Base-by-base conservation (phyloP, 2,329 filamentous ascomycete species). In the Drechslerella dactyloides region DNA sequence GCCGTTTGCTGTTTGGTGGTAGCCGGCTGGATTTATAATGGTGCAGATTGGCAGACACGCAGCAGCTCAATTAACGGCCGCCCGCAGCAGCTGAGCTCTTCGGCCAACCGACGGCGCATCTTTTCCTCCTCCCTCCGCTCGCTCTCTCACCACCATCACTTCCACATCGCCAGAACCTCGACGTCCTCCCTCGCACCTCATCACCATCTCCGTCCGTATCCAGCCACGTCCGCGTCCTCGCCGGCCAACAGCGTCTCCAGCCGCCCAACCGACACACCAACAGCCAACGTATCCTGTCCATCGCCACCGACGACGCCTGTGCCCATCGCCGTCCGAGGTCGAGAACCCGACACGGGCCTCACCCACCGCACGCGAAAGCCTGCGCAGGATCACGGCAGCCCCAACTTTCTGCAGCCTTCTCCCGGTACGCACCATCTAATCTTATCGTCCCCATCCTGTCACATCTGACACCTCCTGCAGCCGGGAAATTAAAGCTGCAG, bases 71-170 rank as follows among this genome's bases (percentile, higher is more conserved):
- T 5, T n/a, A 44, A 19, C 44, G 19, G 44, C 44, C 19, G 44
- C 44, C n/a, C 11, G 37, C 37, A 42, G 37, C 44, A 48, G 44
- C 44, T 48, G 44, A 35, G 30, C 37, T 30, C 40, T 56, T 37
- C 30, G 54, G 61, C 61, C 61, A 65, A 65, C 60, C 59, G 59
- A 52, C 53, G 37, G 40, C 52, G 54, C 55, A 57, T 40, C 48
- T 52, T 63, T 55, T 60, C 58, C 40, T 55, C 40, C 35, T 65
- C 24, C 24, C 17, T 35, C 40, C 23, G 13, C 56, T 23, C 5
- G 13, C 11, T n/a, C 56, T 51, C 52, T 33, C 53, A 55, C 56
- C 35, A 53, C 23, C 56, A 23, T 40, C 55, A 48, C 54, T 40
- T 58, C 57, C 35, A 23, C 44, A 50, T 55, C 65, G 11, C 37